Evolutionary conservation across 2,329 filamentous ascomycete genomes (phyloP).

Genomic region (Penicillium sp.): DNA sequence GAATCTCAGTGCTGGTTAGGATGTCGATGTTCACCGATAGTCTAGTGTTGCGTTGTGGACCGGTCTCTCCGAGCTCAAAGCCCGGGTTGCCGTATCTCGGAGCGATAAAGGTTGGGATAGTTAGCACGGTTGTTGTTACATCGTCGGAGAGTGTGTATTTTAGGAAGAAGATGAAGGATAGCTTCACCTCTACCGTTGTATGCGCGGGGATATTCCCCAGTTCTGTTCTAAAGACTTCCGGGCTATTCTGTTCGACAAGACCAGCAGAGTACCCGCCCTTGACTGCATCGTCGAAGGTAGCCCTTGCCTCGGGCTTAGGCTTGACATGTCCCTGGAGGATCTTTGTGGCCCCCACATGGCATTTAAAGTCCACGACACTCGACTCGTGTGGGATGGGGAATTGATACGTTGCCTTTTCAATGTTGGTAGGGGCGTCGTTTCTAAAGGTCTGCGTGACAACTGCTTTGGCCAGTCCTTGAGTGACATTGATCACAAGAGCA

Average conservation of each 20-base stretch:
- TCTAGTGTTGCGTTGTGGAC: background rate
- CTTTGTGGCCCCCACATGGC: constrained; percentile 8
- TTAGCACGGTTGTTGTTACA: constrained; percentile 20
- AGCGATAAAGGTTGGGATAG: constrained; percentile 23
- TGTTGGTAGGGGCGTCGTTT: background rate
- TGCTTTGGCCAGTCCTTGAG: constrained; percentile 1
- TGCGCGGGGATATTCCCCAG: constrained; percentile 24
- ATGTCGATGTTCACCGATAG: background rate
- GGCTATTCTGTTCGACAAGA: constrained; percentile 8
- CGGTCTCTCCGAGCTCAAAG: background rate
- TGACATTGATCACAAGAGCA: background rate
- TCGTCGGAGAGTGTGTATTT: constrained; percentile 14
- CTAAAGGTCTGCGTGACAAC: background rate
- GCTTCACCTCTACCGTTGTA: constrained; percentile 19
- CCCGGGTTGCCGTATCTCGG: constrained; percentile 20
- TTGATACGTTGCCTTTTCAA: constrained; percentile 5
- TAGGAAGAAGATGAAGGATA: constrained; percentile 19
- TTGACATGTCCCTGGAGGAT: constrained; percentile 7
- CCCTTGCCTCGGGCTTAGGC: constrained; percentile 6
- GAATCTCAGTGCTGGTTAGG: background rate
- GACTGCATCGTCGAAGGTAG: background rate
- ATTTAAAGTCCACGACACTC: constrained; percentile 2
- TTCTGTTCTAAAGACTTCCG: constrained; percentile 24
- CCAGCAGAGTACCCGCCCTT: constrained; percentile 4
- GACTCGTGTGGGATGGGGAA: constrained; percentile 1